phyloP scores from a whole-genome alignment of 805 yeast species.

The Ogataea allantospora region DNA sequence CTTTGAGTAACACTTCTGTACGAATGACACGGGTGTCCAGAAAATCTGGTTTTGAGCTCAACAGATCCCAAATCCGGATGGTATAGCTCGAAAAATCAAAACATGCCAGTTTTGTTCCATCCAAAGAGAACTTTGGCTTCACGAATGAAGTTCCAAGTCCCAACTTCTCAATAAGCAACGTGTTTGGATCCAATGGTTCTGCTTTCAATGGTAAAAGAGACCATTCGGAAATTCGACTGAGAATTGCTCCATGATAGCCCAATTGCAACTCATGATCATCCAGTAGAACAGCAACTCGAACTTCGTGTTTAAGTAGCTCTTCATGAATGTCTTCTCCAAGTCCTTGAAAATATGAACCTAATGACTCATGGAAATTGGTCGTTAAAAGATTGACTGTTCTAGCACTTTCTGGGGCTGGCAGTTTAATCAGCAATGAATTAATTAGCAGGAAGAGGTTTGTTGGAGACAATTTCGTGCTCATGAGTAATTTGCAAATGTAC shows the following conservation, averaged over 20 bases:
- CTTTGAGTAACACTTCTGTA: conserved; percentile 25
- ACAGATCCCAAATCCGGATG: conserved; percentile 25
- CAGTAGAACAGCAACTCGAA: conserved; percentile 18
- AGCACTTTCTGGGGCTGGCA: conserved; percentile 10
- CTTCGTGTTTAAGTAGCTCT: conserved; percentile 11
- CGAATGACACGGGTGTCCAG: conserved; percentile 18
- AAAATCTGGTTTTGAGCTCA: conserved; percentile 4
- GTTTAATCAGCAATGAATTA: conserved; percentile 16
- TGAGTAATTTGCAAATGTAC: conserved; percentile 24
- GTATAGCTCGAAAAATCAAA: conserved; percentile 19
- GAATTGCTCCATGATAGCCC: conserved; percentile 24
- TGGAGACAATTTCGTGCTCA: conserved; percentile 9
- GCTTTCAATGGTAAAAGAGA: conserved; percentile 17
- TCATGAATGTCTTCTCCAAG: conserved; percentile 11
- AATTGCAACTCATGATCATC: conserved; percentile 16
- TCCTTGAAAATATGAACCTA: conserved; percentile 14
- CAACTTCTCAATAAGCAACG: neutral
- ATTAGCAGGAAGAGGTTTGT: conserved; percentile 19
- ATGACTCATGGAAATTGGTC: conserved; percentile 16
- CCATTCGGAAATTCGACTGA: conserved; percentile 18
- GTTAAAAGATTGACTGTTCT: conserved; percentile 24
- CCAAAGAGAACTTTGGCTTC: conserved; percentile 21
- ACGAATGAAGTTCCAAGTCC: conserved; percentile 1
- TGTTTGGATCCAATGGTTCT: neutral
- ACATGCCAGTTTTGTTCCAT: conserved; percentile 20